Evolutionary conservation across 2,329 filamentous ascomycete genomes (phyloP), one percentile per base, ranked within the genome.

Genomic region (Stagonosporopsis cucurbitacearum): DNA sequence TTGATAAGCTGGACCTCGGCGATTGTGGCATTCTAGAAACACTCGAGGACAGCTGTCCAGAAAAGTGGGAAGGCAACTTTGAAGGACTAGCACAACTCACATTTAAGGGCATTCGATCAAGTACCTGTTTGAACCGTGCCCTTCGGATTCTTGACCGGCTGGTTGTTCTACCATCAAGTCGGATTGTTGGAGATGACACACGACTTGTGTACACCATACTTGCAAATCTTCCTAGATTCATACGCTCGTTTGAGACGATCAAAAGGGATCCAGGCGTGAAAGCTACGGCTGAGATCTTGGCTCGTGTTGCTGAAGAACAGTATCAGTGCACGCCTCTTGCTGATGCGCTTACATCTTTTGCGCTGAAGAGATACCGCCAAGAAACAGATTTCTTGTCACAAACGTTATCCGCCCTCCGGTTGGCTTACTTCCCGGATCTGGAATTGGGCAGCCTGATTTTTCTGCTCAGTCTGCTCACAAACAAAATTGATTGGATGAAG

Each of bases 101-200:
- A 0, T 94, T 96, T 79, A 98, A 98, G 74, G 96, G 95, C 0
- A 78, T 98, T 25, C 88, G 94, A 51, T 99, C 95, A 0, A 93
- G 92, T 0, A 76, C 88, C 7, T 96, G 92, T 57, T 85, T 96
- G 61, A 87, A 92, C 30, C 83, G 88, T 41, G 92, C 92, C 1
- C 79, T 99, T 39, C 82, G 86, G 45, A 86, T 91, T 1, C 82
- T 99, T 50, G 88, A 96, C 66, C 88, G 86, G 66, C 81, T 99
- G 5, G 87, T 94, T 50, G 84, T 85, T 32, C 80, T 98, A 8
- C 92, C 93, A 0, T 90, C 87, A 48, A 92, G 92, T 68, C 81
- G 85, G 2, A 82, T 99, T 2, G 86, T 96, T 45, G 96, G 96
- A 4, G 88, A 91, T 54, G 88, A 93, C 49, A 89, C 86, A 62